Evolutionary conservation across 768 basidiomycete genomes (phyloP).

Genomic region (Hypsizygus marmoreus): DNA sequence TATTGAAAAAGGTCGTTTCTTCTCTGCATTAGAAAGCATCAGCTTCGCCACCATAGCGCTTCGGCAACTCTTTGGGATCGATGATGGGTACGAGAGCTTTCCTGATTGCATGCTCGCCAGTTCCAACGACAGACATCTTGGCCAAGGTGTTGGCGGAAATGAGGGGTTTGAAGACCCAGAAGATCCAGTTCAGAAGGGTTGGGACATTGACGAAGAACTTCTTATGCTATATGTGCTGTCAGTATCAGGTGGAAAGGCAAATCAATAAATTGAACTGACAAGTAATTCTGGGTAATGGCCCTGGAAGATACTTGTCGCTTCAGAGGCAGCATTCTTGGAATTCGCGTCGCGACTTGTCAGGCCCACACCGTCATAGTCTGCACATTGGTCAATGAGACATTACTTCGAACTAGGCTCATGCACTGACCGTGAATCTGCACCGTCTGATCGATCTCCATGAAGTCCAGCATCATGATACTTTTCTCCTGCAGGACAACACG

Average conservation of each 20-base stretch:
- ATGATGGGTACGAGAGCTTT: conserved; percentile 63
- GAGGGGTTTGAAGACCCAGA: conserved; percentile 80
- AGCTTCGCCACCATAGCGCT: conserved; percentile 70
- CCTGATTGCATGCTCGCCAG: conserved; percentile 56
- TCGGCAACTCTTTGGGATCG: conserved; percentile 58
- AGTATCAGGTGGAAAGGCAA: neutral
- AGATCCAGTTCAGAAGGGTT: conserved; percentile 74
- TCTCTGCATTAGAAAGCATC: conserved; percentile 45
- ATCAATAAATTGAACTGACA: conserved; percentile 36
- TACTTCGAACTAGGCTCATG: neutral
- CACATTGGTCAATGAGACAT: neutral
- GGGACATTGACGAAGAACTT: conserved; percentile 88
- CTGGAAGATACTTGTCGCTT: conserved; percentile 74
- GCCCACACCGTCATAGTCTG: conserved; percentile 78
- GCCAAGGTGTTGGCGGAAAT: conserved; percentile 72
- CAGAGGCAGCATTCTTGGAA: conserved; percentile 75
- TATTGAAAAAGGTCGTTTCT: too few species aligned
- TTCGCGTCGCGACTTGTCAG: conserved; percentile 67
- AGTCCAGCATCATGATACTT: conserved; percentile 64
- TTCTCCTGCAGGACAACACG: conserved; percentile 78
- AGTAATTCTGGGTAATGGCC: conserved; percentile 81
- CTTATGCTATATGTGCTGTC: conserved; percentile 43
- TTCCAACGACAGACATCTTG: conserved; percentile 80
- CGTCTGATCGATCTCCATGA: conserved; percentile 70
- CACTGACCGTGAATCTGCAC: conserved; percentile 69